Base-by-base conservation (phyloP, 177 flowering plant genomes). In the Vitis hybrid region DNA sequence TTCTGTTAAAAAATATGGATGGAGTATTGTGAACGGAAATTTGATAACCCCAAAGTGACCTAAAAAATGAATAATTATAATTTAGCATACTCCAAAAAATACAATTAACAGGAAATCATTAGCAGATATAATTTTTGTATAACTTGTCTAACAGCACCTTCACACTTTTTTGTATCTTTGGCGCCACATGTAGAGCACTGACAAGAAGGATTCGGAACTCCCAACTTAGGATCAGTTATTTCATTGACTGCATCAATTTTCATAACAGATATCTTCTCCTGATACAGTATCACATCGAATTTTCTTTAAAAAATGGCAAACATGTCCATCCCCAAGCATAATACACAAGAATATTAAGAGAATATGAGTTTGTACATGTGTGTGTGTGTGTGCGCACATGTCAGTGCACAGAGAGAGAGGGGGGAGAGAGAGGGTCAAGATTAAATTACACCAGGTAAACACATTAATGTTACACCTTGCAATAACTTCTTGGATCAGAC, bases 41-140 rank as follows among this genome's bases (percentile, higher is more conserved):
- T 82, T 84, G 66, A 90, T 82, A 28, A 77, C 70, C 18, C 99
- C 99, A 78, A 79, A 85, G 65, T 96, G 99, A 66, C 99, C 98
- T 96, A 20, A 78, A 82, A 75, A 55, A 57, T 20, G n/a, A 63
- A 17, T 11, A 55, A 53, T 18, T 11, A 49, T 2, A 38, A 72
- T 44, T 73, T 2, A 53, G 65, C 49, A 61, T 52, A 10, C 18
- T 62, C 31, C 67, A 47, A 68, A 51, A 10, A 64, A 38, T 5
- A 49, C 3, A 64, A 47, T 51, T 6, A 58, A 28, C 28, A 28
- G 7, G 28, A 62, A 52, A n/a, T 13, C 22, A 19, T 10, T 44
- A 62, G 4, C 1, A 11, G 38, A 44, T 0, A n/a, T 15, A 62
- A 28, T 11, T 65, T 57, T 20, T 7, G 7, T 24, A 5, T 52